phyloP scores from a whole-genome alignment of 2,329 filamentous ascomycete genomes.

The Curvularia sp. region DNA sequence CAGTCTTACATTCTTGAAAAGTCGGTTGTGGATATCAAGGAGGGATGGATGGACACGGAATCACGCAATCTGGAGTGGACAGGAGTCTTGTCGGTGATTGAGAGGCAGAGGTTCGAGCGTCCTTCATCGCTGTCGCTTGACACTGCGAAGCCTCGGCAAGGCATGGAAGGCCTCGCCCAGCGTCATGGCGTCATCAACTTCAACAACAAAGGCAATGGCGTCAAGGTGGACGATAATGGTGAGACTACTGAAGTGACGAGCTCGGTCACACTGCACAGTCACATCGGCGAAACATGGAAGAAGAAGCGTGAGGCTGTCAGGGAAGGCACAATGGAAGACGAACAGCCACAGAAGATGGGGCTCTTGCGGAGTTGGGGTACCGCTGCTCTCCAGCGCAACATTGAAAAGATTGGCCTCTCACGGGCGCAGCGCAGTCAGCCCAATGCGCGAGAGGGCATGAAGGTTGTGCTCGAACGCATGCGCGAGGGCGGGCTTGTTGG shows the following conservation, averaged over 20 bases:
- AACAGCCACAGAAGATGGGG: conserved; percentile 59
- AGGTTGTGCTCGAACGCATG: conserved; percentile 76
- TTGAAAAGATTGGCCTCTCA: conserved; percentile 78
- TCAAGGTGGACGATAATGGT: conserved; percentile 39
- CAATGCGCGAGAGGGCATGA: conserved; percentile 85
- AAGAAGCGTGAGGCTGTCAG: conserved; percentile 54
- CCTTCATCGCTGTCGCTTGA: conserved; percentile 39
- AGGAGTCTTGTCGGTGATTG: conserved; percentile 78
- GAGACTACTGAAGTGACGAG: conserved; percentile 71
- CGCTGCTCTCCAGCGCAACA: conserved; percentile 76
- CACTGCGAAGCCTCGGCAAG: conserved; percentile 39
- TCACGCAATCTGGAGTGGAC: conserved; percentile 83
- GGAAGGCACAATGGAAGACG: conserved; percentile 52
- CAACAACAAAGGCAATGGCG: conserved; percentile 29
- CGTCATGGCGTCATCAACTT: conserved; percentile 45
- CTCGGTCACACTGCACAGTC: conserved; percentile 75
- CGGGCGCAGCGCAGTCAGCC: conserved; percentile 79
- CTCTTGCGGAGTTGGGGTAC: conserved; percentile 71
- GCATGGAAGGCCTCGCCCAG: conserved; percentile 41
- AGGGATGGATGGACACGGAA: conserved; percentile 84
- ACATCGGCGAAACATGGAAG: conserved; percentile 71
- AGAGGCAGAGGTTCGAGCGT: conserved; percentile 73
- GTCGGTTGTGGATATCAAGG: conserved; percentile 77
- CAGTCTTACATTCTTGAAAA: conserved; percentile 83
- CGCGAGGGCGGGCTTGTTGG: conserved; percentile 70